These are phyloP conservation scores for Clavulina sp. DNA, from an alignment of 768 basidiomycete genomes.

Conservation along the genomic window DNA sequence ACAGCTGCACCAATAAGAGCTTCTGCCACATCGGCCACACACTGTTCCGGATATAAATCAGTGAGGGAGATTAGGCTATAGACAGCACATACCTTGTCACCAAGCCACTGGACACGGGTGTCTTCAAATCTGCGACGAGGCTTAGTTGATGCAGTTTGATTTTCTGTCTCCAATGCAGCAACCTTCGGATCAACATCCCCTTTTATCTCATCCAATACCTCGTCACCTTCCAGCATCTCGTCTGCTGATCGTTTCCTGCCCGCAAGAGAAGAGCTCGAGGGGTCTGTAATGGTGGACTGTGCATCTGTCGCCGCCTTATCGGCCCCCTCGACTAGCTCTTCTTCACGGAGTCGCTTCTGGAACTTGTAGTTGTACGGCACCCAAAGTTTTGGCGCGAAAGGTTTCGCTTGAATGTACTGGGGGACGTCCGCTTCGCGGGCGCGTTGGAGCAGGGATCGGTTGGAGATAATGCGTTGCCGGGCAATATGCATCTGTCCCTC, in stretches of 20 bases:
- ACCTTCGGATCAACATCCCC: background rate
- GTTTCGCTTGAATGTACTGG: conserved; percentile 53
- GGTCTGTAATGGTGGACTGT: background rate
- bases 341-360: background rate
- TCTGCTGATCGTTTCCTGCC: background rate
- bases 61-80: background rate
- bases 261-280: background rate
- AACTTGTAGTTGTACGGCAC: conserved; percentile 22
- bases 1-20: conserved; percentile 74
- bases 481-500: conserved; percentile 53
- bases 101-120: conserved; percentile 36
- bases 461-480: conserved; percentile 58
- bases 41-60: conserved; percentile 25
- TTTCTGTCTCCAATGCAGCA: background rate
- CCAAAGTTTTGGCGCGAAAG: conserved; percentile 53
- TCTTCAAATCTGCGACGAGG: conserved; percentile 18
- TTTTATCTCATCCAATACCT: background rate
- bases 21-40: conserved; percentile 69
- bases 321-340: background rate
- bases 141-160: background rate
- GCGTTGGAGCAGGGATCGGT: conserved; percentile 41
- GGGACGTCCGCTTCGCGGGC: conserved; percentile 45
- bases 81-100: conserved; percentile 48
- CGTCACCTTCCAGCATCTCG: background rate
- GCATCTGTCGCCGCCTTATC: background rate